These are phyloP conservation scores for Thamnidium elegans DNA, from an alignment of 192 early-diverging fungal species.

Conservation along the genomic window DNA sequence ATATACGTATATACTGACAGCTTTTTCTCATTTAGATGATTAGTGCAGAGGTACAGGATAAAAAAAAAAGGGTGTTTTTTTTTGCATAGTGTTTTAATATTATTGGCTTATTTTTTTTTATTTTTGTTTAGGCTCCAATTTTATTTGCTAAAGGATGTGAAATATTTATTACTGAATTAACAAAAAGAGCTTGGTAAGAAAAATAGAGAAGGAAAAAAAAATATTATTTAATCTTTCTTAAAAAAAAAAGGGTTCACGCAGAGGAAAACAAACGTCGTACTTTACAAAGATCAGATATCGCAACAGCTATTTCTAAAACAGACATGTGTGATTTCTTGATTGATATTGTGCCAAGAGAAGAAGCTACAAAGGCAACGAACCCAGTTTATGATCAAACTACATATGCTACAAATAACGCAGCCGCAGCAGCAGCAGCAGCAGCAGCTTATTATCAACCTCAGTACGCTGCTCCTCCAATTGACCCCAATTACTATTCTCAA, in stretches of 20 bases:
- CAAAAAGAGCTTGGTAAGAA: conserved; percentile 70
- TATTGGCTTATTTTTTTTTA: conserved; percentile 55
- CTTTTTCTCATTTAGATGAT: conserved; percentile 49
- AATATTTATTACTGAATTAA: conserved; percentile 93
- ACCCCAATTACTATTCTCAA: conserved; percentile 38
- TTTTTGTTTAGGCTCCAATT: conserved; percentile 85
- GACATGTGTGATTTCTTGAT: conserved; percentile 98
- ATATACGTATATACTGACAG: too few species aligned
- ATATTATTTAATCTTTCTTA: background rate
- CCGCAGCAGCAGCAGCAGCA: background rate
- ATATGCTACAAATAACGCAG: conserved; percentile 20
- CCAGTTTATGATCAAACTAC: conserved; percentile 31
- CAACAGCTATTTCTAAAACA: conserved; percentile 79
- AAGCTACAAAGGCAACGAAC: conserved; percentile 29
- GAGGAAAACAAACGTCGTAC: conserved; percentile 97
- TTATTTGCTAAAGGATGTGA: conserved; percentile 96
- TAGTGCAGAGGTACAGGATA: conserved; percentile 48
- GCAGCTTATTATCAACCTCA: conserved; percentile 1
- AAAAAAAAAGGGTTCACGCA: conserved; percentile 70
- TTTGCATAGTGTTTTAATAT: conserved; percentile 2
- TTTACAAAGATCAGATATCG: conserved; percentile 88
- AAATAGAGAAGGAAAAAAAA: background rate
- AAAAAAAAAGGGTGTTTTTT: conserved; percentile 11
- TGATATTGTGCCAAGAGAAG: conserved; percentile 94
- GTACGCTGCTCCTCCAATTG: conserved; percentile 19